Conservation (phyloP, 164 flowering plant species). For the Protea cynaroides region DNA sequence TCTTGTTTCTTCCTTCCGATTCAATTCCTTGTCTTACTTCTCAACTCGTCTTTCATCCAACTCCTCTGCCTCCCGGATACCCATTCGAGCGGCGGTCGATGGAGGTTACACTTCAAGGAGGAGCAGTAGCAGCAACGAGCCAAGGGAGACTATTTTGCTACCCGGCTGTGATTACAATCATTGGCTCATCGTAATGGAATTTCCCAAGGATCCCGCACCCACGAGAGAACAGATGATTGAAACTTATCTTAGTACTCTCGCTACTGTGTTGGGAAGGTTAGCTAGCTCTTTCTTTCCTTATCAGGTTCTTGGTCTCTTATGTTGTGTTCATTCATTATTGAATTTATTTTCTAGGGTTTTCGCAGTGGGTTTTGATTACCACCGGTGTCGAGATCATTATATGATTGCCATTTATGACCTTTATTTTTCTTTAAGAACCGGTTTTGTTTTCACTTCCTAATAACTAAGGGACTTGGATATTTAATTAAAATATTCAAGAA, state of each 20-base stretch:
- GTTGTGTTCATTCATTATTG: too few species aligned
- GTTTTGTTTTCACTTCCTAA: too few species aligned
- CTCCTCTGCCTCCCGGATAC: not conserved
- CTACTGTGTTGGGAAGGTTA: constrained; percentile 88
- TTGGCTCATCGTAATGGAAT: constrained; percentile 98
- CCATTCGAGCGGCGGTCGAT: constrained; percentile 34
- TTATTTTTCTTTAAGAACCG: too few species aligned
- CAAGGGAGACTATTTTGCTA: constrained; percentile 81
- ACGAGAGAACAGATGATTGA: constrained; percentile 97
- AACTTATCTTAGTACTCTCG: constrained; percentile 85
- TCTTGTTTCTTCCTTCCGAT: constrained; percentile 12
- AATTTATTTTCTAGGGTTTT: too few species aligned
- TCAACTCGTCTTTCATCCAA: constrained; percentile 1
- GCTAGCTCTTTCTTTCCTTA: not conserved
- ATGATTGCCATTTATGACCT: too few species aligned
- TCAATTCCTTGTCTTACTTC: constrained; percentile 16
- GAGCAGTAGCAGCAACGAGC: constrained; percentile 57
- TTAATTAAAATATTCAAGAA: too few species aligned
- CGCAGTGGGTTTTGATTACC: too few species aligned
- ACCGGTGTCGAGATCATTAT: too few species aligned
- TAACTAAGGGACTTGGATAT: too few species aligned
- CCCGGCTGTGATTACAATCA: constrained; percentile 97
- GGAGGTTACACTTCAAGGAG: constrained; percentile 54
- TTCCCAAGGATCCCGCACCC: constrained; percentile 94
- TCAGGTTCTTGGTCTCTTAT: too few species aligned